These are phyloP conservation scores for Wickerhamia fluorescens DNA, from an alignment of 805 yeast genomes.

Conservation along the genomic window DNA sequence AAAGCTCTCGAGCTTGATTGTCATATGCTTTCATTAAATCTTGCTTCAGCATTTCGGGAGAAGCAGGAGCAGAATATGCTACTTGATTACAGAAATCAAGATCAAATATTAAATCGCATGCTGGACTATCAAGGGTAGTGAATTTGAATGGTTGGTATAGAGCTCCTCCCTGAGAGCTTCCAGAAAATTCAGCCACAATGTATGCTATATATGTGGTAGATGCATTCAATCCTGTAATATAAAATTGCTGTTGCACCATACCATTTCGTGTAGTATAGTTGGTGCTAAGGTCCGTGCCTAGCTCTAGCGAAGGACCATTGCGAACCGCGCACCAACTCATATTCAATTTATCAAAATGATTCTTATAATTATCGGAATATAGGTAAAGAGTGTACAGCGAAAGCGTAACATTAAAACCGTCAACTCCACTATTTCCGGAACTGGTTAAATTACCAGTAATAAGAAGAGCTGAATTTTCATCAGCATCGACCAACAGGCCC, in stretches of 20 bases:
- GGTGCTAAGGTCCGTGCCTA: conserved; percentile 15
- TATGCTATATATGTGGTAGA: conserved; percentile 61
- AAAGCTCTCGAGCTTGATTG: conserved; percentile 46
- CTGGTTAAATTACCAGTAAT: conserved; percentile 47
- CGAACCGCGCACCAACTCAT: conserved; percentile 69
- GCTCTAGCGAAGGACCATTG: conserved; percentile 39
- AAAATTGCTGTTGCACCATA: conserved; percentile 53
- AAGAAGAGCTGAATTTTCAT: conserved; percentile 58
- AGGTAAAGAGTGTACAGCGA: conserved; percentile 38
- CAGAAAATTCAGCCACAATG: conserved; percentile 44
- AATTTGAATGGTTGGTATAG: conserved; percentile 47
- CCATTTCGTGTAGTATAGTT: conserved; percentile 40
- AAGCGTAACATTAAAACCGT: conserved; percentile 15
- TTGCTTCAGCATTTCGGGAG: conserved; percentile 6
- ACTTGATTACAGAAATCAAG: conserved; percentile 73
- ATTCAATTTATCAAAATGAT: conserved; percentile 33
- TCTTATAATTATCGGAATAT: conserved; percentile 34
- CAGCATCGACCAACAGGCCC: conserved; percentile 61
- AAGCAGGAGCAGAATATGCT: conserved; percentile 79
- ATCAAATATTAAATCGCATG: conserved; percentile 70
- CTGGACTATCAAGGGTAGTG: conserved; percentile 42
- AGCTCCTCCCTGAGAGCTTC: conserved; percentile 50
- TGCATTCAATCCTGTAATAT: conserved; percentile 50
- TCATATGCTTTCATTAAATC: conserved; percentile 47
- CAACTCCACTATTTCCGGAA: background rate